These are phyloP conservation scores for Diversispora epigaea DNA, from an alignment of 192 early-diverging fungal species.

Conservation along the genomic window DNA sequence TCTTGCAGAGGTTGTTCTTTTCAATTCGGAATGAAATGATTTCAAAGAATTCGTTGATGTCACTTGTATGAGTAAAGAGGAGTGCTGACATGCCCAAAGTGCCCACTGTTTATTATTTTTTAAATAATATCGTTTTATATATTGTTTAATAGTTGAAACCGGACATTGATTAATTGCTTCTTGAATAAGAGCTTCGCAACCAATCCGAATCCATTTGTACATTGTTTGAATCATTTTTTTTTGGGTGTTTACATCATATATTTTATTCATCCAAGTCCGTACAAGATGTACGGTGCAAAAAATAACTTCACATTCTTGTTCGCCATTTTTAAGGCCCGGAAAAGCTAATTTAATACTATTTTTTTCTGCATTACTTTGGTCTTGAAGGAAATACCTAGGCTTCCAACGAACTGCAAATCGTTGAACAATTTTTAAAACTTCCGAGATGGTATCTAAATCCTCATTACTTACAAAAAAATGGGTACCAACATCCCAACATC, in stretches of 20 bases:
- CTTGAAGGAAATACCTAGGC: conserved; percentile 27
- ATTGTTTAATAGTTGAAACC: not conserved
- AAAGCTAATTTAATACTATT: conserved; percentile 27
- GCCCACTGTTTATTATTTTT: not conserved
- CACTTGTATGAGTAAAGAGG: conserved; percentile 22
- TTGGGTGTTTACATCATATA: not conserved
- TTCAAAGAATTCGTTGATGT: conserved; percentile 17
- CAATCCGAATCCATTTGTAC: not conserved
- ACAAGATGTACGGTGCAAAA: conserved; percentile 29
- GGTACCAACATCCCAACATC: conserved; percentile 27
- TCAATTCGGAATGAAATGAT: conserved; percentile 13
- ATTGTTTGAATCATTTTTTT: not conserved
- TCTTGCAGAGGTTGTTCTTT: not conserved
- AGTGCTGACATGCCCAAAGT: conserved; percentile 11
- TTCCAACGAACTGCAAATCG: conserved; percentile 3
- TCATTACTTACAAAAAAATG: conserved; percentile 33
- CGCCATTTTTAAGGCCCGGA: not conserved
- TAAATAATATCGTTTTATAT: conserved; percentile 3
- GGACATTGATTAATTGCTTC: conserved; percentile 13
- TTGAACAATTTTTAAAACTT: conserved; percentile 28
- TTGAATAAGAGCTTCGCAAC: not conserved
- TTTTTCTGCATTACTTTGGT: conserved; percentile 13
- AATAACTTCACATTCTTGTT: conserved; percentile 27
- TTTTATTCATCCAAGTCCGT: conserved; percentile 25
- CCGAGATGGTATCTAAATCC: conserved; percentile 1